phyloP scores from a whole-genome alignment of 2,329 filamentous ascomycete species.

The Piedraia hortae region DNA sequence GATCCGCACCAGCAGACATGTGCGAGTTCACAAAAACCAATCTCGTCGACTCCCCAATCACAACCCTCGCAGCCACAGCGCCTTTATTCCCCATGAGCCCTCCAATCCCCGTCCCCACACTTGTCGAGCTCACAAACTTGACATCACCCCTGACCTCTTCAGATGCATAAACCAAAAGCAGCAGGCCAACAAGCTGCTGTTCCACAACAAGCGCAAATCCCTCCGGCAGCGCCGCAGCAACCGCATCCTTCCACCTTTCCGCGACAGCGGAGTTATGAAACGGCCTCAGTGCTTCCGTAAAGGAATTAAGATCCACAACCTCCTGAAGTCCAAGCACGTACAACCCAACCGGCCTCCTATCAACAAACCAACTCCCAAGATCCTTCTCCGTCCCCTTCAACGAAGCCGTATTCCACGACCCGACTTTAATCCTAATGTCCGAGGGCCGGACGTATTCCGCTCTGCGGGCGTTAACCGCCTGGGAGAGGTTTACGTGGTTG shows the following conservation, averaged over 20 bases:
- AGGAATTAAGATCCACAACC: slow-evolving; percentile 59
- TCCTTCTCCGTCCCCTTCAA: slow-evolving; percentile 69
- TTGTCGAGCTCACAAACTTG: slow-evolving; percentile 54
- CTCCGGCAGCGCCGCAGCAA: slow-evolving; percentile 44
- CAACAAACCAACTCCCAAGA: slow-evolving; percentile 65
- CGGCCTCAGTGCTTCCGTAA: slow-evolving; percentile 48
- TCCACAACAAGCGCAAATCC: slow-evolving; percentile 54
- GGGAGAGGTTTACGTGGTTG: slow-evolving; percentile 16
- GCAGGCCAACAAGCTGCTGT: slow-evolving; percentile 63
- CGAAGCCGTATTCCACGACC: slow-evolving; percentile 82
- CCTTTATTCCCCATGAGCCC: slow-evolving; percentile 96
- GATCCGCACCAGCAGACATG: slow-evolving; percentile 62
- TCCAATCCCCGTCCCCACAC: slow-evolving; percentile 66
- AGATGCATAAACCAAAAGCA: slow-evolving; percentile 66
- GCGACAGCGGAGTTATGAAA: slow-evolving; percentile 46
- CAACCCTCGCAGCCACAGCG: slow-evolving; percentile 50
- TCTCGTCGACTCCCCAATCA: slow-evolving; percentile 71
- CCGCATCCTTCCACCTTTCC: slow-evolving; percentile 53
- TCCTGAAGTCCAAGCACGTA: slow-evolving; percentile 85
- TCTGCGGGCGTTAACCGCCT: slow-evolving; percentile 40
- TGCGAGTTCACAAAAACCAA: slow-evolving; percentile 82
- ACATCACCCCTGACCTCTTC: slow-evolving; percentile 46
- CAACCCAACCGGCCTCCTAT: slow-evolving; percentile 54
- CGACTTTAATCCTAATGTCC: slow-evolving; percentile 61
- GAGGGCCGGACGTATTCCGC: slow-evolving; percentile 53